A percentile compares a stretch with the other conserved stretches of the same genome.
These are phyloP conservation scores for Amaranthus hypochondriacus DNA, from an alignment of 148 eudicot genomes.

Conservation along the genomic window DNA sequence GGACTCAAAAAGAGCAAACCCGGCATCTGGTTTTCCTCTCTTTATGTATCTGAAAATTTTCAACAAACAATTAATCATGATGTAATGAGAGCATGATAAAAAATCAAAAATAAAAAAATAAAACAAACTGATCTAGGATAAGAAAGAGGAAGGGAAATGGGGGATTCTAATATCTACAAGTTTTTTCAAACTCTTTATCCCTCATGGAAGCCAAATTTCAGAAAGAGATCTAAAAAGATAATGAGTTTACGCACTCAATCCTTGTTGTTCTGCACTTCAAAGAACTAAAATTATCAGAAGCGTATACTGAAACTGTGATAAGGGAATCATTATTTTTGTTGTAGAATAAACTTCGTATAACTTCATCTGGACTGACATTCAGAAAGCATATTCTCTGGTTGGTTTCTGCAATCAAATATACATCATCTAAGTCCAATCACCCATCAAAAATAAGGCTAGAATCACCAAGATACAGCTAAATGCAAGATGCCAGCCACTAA, in stretches of 20 bases:
- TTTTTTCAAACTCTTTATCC: background rate
- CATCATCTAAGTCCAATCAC: constrained; percentile 2
- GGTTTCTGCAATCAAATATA: constrained; percentile 59
- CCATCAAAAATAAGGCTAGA: background rate
- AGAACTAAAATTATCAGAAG: constrained; percentile 89
- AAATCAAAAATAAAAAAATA: too few relatives aligned
- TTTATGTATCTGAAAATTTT: constrained; percentile 59
- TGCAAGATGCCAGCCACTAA: constrained; percentile 14
- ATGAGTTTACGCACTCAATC: constrained; percentile 60
- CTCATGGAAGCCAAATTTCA: background rate
- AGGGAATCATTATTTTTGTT: constrained; percentile 95
- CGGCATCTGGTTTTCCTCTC: constrained; percentile 94
- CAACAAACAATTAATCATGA: background rate
- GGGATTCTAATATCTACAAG: too few relatives aligned
- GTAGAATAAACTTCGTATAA: constrained; percentile 92
- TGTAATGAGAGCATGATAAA: too few relatives aligned
- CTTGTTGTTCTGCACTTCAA: constrained; percentile 96
- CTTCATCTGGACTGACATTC: constrained; percentile 87
- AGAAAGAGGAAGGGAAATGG: too few relatives aligned
- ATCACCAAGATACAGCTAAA: background rate
- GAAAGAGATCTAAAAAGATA: background rate
- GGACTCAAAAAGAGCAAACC: constrained; percentile 90
- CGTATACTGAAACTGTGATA: constrained; percentile 95
- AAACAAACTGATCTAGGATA: too few relatives aligned
- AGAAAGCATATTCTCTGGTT: constrained; percentile 91